Conservation (phyloP, 2,329 filamentous ascomycete genomes). For the Curvularia sp. region DNA sequence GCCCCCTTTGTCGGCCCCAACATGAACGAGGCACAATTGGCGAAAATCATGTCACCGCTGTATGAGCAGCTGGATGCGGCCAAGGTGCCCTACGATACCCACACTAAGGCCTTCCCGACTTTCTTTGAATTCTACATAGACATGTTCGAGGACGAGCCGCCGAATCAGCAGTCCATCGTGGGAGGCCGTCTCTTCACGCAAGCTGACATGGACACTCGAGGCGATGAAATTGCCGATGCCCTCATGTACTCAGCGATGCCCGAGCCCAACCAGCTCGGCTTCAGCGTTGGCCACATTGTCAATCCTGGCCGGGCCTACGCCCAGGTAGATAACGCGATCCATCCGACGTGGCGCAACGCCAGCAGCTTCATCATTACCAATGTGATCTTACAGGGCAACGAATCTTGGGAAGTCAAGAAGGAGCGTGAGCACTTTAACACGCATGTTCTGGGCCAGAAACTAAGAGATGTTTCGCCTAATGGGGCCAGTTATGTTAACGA, state of each 20-base stretch:
- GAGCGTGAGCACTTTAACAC: constrained; percentile 39
- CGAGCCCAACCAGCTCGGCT: constrained; percentile 29
- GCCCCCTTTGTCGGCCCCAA: constrained; percentile 46
- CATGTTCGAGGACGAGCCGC: constrained; percentile 47
- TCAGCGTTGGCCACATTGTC: constrained; percentile 46
- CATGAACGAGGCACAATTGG: constrained; percentile 39
- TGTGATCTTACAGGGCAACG: constrained; percentile 37
- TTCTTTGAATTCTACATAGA: constrained; percentile 50
- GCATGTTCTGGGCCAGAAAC: constrained; percentile 39
- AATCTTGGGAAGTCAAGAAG: constrained; percentile 44
- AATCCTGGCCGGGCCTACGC: constrained; percentile 42
- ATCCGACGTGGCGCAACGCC: constrained; percentile 46
- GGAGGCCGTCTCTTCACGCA: constrained; percentile 46
- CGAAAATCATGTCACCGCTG: constrained; percentile 38
- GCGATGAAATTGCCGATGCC: constrained; percentile 36
- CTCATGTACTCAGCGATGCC: constrained; percentile 37
- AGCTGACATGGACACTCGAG: constrained; percentile 36
- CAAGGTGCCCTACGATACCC: constrained; percentile 40
- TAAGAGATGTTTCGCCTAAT: constrained; percentile 40
- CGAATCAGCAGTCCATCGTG: constrained; percentile 40
- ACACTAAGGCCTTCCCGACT: constrained; percentile 43
- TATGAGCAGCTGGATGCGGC: constrained; percentile 40
- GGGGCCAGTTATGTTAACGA: constrained; percentile 50
- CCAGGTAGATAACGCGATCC: constrained; percentile 45
- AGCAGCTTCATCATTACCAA: constrained; percentile 49